Evolutionary conservation across 225 moss, liverwort and hornwort species (phyloP).

Genomic region (Polytrichum formosum): DNA sequence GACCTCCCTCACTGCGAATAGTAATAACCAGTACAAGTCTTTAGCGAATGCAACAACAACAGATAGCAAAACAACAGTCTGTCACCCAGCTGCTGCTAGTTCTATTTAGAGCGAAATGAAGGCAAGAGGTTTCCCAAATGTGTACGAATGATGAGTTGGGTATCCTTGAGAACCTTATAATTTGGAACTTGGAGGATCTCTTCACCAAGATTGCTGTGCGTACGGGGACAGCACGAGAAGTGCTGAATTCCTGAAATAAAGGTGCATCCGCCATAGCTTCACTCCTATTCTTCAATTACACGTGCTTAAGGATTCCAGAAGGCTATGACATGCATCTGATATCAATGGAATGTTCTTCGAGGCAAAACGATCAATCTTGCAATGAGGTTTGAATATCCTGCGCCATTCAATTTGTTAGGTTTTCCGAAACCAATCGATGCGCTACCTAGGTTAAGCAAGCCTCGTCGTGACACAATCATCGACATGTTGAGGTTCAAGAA

Average conservation of each 20-base stretch:
- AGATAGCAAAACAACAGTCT: too few relatives aligned
- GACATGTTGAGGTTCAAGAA: too few relatives aligned
- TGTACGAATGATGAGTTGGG: too few relatives aligned
- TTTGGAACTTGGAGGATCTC: slow-evolving; percentile 23
- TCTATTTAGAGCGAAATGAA: too few relatives aligned
- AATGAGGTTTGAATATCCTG: too few relatives aligned
- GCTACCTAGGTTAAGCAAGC: too few relatives aligned
- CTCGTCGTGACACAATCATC: too few relatives aligned
- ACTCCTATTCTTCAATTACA: not conserved
- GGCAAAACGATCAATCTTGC: not conserved
- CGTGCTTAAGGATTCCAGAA: not conserved
- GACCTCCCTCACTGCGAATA: slow-evolving; percentile 52
- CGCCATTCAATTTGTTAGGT: too few relatives aligned
- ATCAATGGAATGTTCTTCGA: not conserved
- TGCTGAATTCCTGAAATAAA: slow-evolving; percentile 56
- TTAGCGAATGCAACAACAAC: too few relatives aligned
- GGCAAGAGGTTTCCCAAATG: too few relatives aligned
- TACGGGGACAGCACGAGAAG: slow-evolving; percentile 44
- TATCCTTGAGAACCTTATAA: slow-evolving; percentile 26
- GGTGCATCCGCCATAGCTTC: slow-evolving; percentile 35
- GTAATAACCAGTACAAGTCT: not conserved
- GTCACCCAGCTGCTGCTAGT: too few relatives aligned
- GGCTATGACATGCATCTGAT: not conserved
- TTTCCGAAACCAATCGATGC: too few relatives aligned
- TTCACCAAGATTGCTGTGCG: slow-evolving; percentile 59